Conservation (phyloP, 805 yeast species). For the Sugiyamaella lignohabitans region DNA sequence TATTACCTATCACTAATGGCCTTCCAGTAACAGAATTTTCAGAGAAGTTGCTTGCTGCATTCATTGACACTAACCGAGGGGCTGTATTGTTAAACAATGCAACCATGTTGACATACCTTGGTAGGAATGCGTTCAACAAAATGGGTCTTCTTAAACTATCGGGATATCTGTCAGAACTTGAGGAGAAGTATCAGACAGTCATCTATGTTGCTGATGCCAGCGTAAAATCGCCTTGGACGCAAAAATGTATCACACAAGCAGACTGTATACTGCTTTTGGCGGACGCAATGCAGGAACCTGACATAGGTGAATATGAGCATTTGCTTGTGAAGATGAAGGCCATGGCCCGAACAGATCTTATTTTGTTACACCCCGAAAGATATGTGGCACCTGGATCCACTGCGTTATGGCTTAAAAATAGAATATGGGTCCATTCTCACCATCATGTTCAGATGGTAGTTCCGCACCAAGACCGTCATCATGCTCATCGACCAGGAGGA, state of each 20-base stretch:
- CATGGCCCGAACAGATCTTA: conserved; percentile 80
- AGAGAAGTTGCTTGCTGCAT: conserved; percentile 58
- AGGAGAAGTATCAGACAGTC: conserved; percentile 82
- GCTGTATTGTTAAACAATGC: conserved; percentile 82
- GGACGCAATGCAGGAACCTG: conserved; percentile 67
- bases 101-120: conserved; percentile 69
- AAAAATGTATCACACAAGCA: conserved; percentile 88
- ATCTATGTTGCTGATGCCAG: conserved; percentile 85
- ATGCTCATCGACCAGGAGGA: background rate
- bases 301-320: conserved; percentile 80
- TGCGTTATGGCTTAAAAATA: conserved; percentile 70
- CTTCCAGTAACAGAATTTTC: conserved; percentile 89
- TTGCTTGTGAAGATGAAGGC: conserved; percentile 67
- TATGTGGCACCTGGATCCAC: conserved; percentile 82
- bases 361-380: conserved; percentile 76
- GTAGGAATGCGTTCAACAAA: conserved; percentile 88
- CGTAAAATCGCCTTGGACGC: conserved; percentile 80
- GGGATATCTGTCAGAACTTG: conserved; percentile 85
- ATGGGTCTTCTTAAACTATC: conserved; percentile 78
- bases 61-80: conserved; percentile 61
- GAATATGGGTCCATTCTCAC: conserved; percentile 89
- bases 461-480: background rate
- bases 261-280: conserved; percentile 89
- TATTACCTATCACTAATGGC: conserved; percentile 72
- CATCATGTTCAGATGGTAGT: conserved; percentile 75